Base-by-base conservation (phyloP, 164 flowering plant species). In the Tinospora cordifolia region DNA sequence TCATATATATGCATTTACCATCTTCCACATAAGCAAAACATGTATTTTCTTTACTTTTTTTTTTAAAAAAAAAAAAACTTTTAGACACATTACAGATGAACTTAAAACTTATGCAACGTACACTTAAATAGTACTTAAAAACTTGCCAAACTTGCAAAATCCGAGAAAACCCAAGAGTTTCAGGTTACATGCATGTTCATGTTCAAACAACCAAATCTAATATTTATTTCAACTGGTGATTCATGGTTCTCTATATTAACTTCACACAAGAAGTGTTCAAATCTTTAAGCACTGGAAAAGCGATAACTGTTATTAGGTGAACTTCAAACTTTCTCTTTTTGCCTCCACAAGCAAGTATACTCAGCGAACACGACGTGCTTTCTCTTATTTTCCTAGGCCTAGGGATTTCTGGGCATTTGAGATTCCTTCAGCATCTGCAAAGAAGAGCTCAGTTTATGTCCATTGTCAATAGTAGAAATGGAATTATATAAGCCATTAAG, bases 331-430 rank as follows among this genome's bases (percentile, higher is more conserved):
- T 3, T 30, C 22, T 34, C 22, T 64, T 38, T 39, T 64, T 17
- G 6, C 14, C 58, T 51, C 25, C 22, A 11, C 44, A 40, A 51
- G 24, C 30, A 4, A 1, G 13, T 24, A 63, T 39, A 25, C 38
- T 81, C 75, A 84, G 54, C 88, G 85, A 21, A 87, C 91, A 27
- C 85, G 84, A 5, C 93, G 90, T 40, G 62, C 86, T 81, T 81
- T 88, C 73, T 91, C 94, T 83, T 93, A 96, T 72, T 88, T 93
- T 39, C 98, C 98, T 30, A 93, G 57, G 41, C 97, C 97, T 69
- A 93, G 91, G 0, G 98, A 90, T 79, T 88, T 93, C 75, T 90
- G 96, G 17, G 97, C 98, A 81, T 83, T 81, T 64, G 94, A 80
- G 69, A 93, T 90, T 30, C 98, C 98, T 79, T 90, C 90, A 30